Percentiles rank a stretch among this genome's conserved stretches.
These are phyloP conservation scores for Plenodomus tracheiphilus DNA, from an alignment of 2,329 filamentous ascomycete genomes.

Conservation along the genomic window DNA sequence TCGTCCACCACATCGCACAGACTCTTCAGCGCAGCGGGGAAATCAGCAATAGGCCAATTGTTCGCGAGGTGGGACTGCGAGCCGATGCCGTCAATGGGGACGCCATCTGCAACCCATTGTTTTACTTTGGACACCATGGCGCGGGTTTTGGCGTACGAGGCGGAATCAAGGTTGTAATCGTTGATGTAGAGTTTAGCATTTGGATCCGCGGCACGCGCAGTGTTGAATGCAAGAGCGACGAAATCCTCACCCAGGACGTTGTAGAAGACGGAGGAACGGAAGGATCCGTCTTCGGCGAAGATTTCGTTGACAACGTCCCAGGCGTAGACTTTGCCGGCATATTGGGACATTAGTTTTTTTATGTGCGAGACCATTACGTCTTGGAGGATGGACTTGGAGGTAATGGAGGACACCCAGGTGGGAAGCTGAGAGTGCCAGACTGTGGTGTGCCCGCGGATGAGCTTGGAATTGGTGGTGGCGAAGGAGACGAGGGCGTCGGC, in stretches of 20 bases:
- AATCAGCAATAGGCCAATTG: conserved; percentile 50
- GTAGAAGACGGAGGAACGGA: conserved; percentile 66
- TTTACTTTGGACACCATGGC: conserved; percentile 63
- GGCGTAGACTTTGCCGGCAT: conserved; percentile 65
- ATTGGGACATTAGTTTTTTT: conserved; percentile 59
- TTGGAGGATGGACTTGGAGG: conserved; percentile 56
- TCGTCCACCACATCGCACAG: conserved; percentile 59
- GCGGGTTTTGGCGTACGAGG: conserved; percentile 61
- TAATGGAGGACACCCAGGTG: conserved; percentile 62
- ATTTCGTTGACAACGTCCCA: conserved; percentile 53
- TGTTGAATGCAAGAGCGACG: conserved; percentile 69
- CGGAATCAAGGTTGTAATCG: conserved; percentile 66
- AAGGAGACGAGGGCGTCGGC: conserved; percentile 65
- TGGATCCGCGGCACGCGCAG: conserved; percentile 69
- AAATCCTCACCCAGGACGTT: conserved; percentile 71
- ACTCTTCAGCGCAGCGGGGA: conserved; percentile 55
- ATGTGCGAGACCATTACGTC: conserved; percentile 64
- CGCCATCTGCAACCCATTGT: conserved; percentile 64
- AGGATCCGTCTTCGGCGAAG: conserved; percentile 61
- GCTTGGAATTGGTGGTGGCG: conserved; percentile 59
- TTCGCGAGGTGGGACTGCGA: conserved; percentile 59
- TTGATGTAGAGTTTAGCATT: conserved; percentile 74
- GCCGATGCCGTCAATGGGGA: conserved; percentile 68
- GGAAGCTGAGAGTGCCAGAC: conserved; percentile 61
- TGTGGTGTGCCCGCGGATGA: conserved; percentile 66